Evolutionary conservation across 192 early-diverging fungal species (phyloP).

Genomic region (Dissophora globulifera): DNA sequence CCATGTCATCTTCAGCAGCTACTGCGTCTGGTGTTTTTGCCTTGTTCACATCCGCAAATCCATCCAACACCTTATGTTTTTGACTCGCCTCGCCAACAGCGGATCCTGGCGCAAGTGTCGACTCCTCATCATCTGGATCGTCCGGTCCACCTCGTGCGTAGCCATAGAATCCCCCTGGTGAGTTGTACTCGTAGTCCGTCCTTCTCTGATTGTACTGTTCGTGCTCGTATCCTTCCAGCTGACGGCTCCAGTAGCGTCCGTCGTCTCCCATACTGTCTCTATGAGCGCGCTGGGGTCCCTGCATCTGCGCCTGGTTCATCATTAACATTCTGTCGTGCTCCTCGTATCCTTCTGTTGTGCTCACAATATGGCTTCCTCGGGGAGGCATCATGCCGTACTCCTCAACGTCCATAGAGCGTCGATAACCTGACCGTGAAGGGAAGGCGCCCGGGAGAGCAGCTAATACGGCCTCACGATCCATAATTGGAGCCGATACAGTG

Average conservation of each 20-base stretch:
- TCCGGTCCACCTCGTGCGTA: slow-evolving; percentile 29
- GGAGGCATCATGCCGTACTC: slow-evolving; percentile 23
- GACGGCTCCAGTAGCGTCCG: slow-evolving; percentile 34
- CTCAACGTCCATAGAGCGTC: slow-evolving; percentile 33
- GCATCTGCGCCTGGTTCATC: slow-evolving; percentile 27
- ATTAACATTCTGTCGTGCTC: slow-evolving; percentile 24
- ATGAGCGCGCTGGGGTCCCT: not conserved
- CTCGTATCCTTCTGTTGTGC: slow-evolving; percentile 14
- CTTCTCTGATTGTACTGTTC: slow-evolving; percentile 21
- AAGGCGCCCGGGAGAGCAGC: slow-evolving; percentile 17
- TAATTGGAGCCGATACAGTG: not conserved
- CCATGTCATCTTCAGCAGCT: not conserved
- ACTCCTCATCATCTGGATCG: slow-evolving; percentile 28
- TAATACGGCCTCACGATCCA: slow-evolving; percentile 8
- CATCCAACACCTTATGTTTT: slow-evolving; percentile 7
- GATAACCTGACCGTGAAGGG: not conserved
- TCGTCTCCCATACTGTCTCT: slow-evolving; percentile 16
- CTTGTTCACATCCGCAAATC: not conserved
- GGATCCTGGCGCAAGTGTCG: slow-evolving; percentile 41
- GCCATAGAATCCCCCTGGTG: slow-evolving; percentile 10
- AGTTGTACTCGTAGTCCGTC: slow-evolving; percentile 13
- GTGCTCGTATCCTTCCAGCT: slow-evolving; percentile 25
- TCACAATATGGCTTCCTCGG: slow-evolving; percentile 16
- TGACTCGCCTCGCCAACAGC: not conserved
- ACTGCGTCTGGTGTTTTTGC: not conserved